Evolutionary conservation across 2,329 filamentous ascomycete genomes (phyloP), one percentile per base, ranked within the genome.

Genomic region (Colletotrichum sp.): DNA sequence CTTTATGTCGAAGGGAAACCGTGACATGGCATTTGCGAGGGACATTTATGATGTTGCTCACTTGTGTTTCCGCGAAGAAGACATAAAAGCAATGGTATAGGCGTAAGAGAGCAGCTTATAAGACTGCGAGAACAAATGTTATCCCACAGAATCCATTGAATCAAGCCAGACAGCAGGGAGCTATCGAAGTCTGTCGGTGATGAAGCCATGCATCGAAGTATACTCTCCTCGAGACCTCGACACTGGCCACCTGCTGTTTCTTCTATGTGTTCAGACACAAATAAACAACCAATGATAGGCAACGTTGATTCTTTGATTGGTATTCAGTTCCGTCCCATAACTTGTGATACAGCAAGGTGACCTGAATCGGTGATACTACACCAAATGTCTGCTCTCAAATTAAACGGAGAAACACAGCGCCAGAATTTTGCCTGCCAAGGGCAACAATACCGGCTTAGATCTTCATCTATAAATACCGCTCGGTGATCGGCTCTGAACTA

Each of bases 171-270:
- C 18, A 43, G 8, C 16, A n/a, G 1, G 18, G 0, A 43, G 0
- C 38, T 43, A 0, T 43, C 18, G 1, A 43, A n/a, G 38, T 1
- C 8, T n/a, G 0, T 43, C 16, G 38, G 18, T 10, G 2, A 1
- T 43, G 38, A 43, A 43, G 38, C 38, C 38, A 48, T 12, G 43
- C 3, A 5, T 13, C 3, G 43, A 48, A 48, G 5, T 4, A 6
- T 48, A 2, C 4, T 7, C 18, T n/a, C 18, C n/a, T n/a, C n/a
- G n/a, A n/a, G n/a, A n/a, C n/a, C 10, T 12, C 9, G 10, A 48
- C 10, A 4, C 3, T 6, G 43, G 2, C 18, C n/a, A 48, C n/a
- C 1, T 21, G 0, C 18, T 21, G 6, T 3, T 48, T 21, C 43
- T 21, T n/a, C 2, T 2, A n/a, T 5, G 3, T 48, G 13, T 48